phyloP scores from a whole-genome alignment of 1,284 basidiomycete species.

The Sanghuangporus baumii region DNA sequence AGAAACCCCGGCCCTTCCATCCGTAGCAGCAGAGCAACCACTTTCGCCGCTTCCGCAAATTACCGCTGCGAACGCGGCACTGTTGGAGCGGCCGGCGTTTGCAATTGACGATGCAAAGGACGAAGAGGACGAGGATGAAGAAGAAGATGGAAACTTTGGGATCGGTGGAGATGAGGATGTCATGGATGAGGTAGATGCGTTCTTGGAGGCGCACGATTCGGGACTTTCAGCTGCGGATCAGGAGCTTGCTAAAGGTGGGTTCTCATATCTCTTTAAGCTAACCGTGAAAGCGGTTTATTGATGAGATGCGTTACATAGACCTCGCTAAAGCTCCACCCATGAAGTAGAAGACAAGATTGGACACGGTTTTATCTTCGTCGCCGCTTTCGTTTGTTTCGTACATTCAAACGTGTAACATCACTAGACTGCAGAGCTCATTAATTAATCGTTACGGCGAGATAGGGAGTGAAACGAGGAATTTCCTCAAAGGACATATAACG shows the following conservation, averaged over 20 bases:
- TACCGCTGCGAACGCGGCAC: slow-evolving; percentile 75
- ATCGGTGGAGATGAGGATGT: slow-evolving; percentile 53
- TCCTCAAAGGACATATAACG: too few species aligned
- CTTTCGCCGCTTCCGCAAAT: slow-evolving; percentile 61
- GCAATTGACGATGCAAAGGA: slow-evolving; percentile 90
- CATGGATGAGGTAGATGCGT: slow-evolving; percentile 91
- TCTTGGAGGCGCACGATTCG: slow-evolving; percentile 85
- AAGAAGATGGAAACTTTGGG: slow-evolving; percentile 46
- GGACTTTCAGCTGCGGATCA: slow-evolving; percentile 83
- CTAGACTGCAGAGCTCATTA: background rate
- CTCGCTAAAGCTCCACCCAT: slow-evolving; percentile 17
- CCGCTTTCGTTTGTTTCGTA: background rate
- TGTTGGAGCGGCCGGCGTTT: slow-evolving; percentile 88
- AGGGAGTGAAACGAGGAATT: too few species aligned
- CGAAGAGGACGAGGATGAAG: slow-evolving; percentile 56
- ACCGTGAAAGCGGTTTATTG: background rate
- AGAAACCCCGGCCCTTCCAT: slow-evolving; percentile 13
- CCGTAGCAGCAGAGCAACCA: slow-evolving; percentile 16
- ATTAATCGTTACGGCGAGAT: background rate
- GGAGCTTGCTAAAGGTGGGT: slow-evolving; percentile 69
- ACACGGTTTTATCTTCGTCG: background rate
- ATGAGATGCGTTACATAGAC: slow-evolving; percentile 5
- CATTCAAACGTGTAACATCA: slow-evolving; percentile 4
- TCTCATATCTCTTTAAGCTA: background rate
- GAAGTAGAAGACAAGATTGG: background rate